These are phyloP conservation scores for Penicillium argentinense DNA, from an alignment of 495 filamentous ascomycete genomes.

Conservation along the genomic window DNA sequence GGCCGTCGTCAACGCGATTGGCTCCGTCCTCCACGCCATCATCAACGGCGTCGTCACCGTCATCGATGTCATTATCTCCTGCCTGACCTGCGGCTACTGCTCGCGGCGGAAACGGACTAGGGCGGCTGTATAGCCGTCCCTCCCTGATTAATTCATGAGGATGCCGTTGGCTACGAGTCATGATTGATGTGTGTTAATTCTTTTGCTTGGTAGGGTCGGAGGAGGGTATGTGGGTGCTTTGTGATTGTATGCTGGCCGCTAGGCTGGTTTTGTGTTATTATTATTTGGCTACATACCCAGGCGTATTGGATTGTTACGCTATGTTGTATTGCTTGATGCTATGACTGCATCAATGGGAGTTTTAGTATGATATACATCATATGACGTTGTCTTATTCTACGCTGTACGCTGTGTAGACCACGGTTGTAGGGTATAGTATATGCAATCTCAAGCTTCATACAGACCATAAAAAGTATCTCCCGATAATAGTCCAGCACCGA, in stretches of 20 bases:
- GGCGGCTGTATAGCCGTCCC: constrained; percentile 20
- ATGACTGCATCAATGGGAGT: too few relatives aligned
- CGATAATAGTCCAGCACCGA: too few relatives aligned
- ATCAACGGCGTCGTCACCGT: constrained; percentile 77
- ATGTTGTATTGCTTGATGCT: neutral
- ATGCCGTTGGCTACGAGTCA: constrained; percentile 8
- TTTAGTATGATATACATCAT: neutral
- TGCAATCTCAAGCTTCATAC: too few relatives aligned
- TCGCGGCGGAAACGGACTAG: constrained; percentile 39
- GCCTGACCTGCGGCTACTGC: constrained; percentile 74
- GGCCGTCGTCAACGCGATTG: constrained; percentile 80
- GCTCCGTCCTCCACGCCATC: constrained; percentile 71
- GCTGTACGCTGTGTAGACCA: neutral
- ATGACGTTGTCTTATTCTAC: neutral
- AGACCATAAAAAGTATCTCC: too few relatives aligned
- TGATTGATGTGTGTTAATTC: constrained; percentile 1
- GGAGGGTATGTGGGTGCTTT: neutral
- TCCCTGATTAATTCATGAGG: neutral
- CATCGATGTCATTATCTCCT: constrained; percentile 82
- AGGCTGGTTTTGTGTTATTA: neutral
- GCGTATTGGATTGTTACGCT: constrained; percentile 1
- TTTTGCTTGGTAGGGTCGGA: neutral
- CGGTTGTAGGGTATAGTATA: neutral
- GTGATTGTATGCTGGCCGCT: neutral
- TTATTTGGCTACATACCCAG: constrained; percentile 17